Percentiles rank a stretch among this genome's conserved stretches.
Conservation (phyloP, 805 yeast genomes). For the Hanseniaspora lachancei region DNA sequence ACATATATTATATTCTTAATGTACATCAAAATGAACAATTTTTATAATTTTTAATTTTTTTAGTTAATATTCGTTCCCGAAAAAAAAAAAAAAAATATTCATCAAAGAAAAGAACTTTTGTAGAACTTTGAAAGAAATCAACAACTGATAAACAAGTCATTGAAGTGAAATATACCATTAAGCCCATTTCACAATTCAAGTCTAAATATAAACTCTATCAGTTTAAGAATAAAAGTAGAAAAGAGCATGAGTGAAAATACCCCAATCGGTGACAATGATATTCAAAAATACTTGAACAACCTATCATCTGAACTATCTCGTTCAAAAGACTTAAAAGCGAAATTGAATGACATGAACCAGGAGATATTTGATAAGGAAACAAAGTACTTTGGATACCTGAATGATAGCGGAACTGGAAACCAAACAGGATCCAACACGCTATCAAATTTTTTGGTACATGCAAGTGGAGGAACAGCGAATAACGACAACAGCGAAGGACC, state of each 20-base stretch:
- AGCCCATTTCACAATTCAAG: too few species aligned
- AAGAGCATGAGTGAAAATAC: neutral
- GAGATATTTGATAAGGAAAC: conserved; percentile 13
- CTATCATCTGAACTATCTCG: neutral
- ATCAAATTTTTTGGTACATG: neutral
- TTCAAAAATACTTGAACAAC: neutral
- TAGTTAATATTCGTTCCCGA: too few species aligned
- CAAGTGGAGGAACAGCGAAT: neutral
- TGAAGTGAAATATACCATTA: too few species aligned
- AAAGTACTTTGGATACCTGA: conserved; percentile 7
- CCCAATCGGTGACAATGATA: neutral
- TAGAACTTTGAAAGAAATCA: too few species aligned
- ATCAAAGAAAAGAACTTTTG: too few species aligned
- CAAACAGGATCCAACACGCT: neutral
- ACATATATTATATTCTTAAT: too few species aligned
- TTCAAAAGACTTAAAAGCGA: neutral
- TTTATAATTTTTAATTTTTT: too few species aligned
- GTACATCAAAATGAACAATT: neutral
- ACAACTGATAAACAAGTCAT: too few species aligned
- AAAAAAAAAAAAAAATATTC: too few species aligned
- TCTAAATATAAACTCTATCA: too few species aligned
- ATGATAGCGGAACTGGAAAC: neutral
- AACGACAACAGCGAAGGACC: neutral
- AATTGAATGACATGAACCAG: conserved; percentile 9
- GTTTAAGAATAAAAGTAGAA: too few species aligned